These are phyloP conservation scores for Xeromyces bisporus DNA, from an alignment of 495 filamentous ascomycete genomes.

Conservation along the genomic window DNA sequence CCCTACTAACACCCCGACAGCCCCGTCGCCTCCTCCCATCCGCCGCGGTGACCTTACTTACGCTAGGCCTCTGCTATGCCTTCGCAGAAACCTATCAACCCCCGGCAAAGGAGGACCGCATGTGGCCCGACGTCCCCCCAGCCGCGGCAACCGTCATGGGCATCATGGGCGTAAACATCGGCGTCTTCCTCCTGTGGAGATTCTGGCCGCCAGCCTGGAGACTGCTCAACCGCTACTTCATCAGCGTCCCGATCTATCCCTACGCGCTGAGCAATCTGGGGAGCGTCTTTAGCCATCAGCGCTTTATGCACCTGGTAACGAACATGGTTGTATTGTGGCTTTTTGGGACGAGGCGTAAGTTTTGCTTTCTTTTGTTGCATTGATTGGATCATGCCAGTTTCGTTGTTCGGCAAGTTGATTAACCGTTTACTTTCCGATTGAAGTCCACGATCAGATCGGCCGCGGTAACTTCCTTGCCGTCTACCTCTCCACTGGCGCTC, in stretches of 20 bases:
- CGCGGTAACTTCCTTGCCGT: slow-evolving; percentile 69
- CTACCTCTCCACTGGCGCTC: slow-evolving; percentile 49
- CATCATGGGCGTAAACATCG: slow-evolving; percentile 48
- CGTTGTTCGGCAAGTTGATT: no score
- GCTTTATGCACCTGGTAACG: slow-evolving; percentile 39
- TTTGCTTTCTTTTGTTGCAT: neutral
- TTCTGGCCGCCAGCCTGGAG: slow-evolving; percentile 47
- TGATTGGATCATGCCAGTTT: neutral
- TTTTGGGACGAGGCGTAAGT: slow-evolving; percentile 39
- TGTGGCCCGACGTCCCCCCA: slow-evolving; percentile 61
- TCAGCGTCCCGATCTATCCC: slow-evolving; percentile 53
- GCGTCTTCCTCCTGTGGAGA: slow-evolving; percentile 48
- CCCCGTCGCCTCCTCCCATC: slow-evolving; percentile 49
- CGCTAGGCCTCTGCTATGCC: slow-evolving; percentile 32
- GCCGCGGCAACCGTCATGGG: slow-evolving; percentile 58
- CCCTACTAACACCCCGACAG: slow-evolving; percentile 9
- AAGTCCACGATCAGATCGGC: slow-evolving; percentile 75
- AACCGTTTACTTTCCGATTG: no score
- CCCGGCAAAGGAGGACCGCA: slow-evolving; percentile 35
- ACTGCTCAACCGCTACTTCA: slow-evolving; percentile 64
- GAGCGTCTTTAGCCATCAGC: slow-evolving; percentile 65
- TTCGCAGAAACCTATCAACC: slow-evolving; percentile 48
- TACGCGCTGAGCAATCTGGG: slow-evolving; percentile 46
- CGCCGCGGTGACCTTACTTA: slow-evolving; percentile 34
- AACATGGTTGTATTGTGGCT: slow-evolving; percentile 54